Base-by-base conservation (phyloP, 2,329 filamentous ascomycete genomes). In the Cladorrhinum sp. region DNA sequence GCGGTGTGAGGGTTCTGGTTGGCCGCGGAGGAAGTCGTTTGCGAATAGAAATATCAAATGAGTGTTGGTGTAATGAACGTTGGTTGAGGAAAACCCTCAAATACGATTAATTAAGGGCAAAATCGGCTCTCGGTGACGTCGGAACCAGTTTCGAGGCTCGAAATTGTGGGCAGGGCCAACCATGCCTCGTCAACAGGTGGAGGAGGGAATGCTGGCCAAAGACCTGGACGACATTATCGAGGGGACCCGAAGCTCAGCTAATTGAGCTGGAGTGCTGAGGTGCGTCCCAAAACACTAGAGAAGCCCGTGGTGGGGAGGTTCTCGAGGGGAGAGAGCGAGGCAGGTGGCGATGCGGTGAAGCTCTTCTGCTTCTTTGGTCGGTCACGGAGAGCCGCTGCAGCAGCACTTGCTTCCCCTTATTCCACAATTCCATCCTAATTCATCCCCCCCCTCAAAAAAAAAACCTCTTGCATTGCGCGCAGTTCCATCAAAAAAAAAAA, bases 321-420 rank as follows among this genome's bases (percentile, higher is more conserved):
- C n/a, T 46, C 42, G 14, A 18, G 42, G 18, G 9, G 42, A 46
- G n/a, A 46, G 16, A 21, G 42, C n/a, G 42, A 46, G 18, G 33
- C 42, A 18, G 42, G 42, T 46, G 42, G 18, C 42, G 42, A 46
- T 46, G 42, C 42, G 42, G 42, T 46, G 42, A 46, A 46, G 42
- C 42, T 46, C 18, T 4, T 18, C 4, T 18, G 12, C 18, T 21
- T 46, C 3, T 16, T 36, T 18, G 8, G 12, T 46, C 8, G 42
- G 42, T 46, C 42, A 16, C 42, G 42, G 42, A 46, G 8, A 46
- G 42, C 21, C 33, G 20, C 53, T 42, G 30, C 8, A 36, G n/a
- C 52, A 55, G 53, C 53, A 57, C 54, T 57, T 57, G 54, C 54
- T 48, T 23, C 14, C 54, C 39, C 33, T 16, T 10, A 33, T 28